phyloP scores from a whole-genome alignment of 2,329 filamentous ascomycete genomes.

The Parastagonospora nodorum region DNA sequence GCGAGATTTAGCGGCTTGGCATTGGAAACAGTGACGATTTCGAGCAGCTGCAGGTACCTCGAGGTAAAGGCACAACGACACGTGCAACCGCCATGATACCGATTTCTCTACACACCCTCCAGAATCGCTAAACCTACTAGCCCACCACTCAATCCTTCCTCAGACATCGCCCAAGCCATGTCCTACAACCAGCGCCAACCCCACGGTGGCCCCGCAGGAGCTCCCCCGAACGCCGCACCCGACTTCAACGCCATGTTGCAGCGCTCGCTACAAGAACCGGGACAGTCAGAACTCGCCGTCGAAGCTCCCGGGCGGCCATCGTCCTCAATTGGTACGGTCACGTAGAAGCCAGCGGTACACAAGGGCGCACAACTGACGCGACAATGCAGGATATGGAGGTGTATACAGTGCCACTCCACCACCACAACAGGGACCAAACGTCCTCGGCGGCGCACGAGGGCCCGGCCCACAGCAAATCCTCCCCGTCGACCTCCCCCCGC shows the following conservation, averaged over 20 bases:
- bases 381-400: slow-evolving; percentile 37
- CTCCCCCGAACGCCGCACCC: slow-evolving; percentile 33
- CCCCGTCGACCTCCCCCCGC: slow-evolving; percentile 67
- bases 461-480: slow-evolving; percentile 31
- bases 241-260: slow-evolving; percentile 46
- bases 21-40: slow-evolving; percentile 19
- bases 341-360: slow-evolving; percentile 1
- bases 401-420: slow-evolving; percentile 48
- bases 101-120: slow-evolving; percentile 18
- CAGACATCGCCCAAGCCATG: slow-evolving; percentile 19
- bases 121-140: slow-evolving; percentile 25
- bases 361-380: slow-evolving; percentile 19
- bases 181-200: slow-evolving; percentile 35
- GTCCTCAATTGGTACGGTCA: slow-evolving; percentile 31
- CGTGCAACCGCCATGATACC: slow-evolving; percentile 38
- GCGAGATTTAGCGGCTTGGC: slow-evolving; percentile 19
- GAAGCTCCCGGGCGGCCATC: slow-evolving; percentile 32
- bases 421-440: slow-evolving; percentile 56
- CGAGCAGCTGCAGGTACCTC: slow-evolving; percentile 10
- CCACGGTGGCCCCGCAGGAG: slow-evolving; percentile 38
- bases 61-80: slow-evolving; percentile 21
- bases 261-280: slow-evolving; percentile 40
- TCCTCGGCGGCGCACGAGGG: slow-evolving; percentile 35
- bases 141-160: slow-evolving; percentile 1
- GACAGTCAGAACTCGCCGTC: slow-evolving; percentile 24